Conservation (phyloP, 176 grass and related monocot species). For the Carex scoparia region DNA sequence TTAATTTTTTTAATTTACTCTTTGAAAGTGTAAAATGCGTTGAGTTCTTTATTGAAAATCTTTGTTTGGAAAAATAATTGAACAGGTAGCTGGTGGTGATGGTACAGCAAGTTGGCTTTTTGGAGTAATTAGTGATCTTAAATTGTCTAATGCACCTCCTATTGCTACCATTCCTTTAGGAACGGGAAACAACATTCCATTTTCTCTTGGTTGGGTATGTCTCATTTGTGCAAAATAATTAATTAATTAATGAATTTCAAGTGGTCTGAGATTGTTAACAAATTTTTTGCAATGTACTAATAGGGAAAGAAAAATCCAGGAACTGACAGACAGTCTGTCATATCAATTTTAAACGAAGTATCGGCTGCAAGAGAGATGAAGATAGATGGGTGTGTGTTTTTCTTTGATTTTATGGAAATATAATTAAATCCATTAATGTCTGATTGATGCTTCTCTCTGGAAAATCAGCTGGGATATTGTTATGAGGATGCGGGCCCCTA, state of each 20-base stretch:
- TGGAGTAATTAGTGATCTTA: conserved; percentile 93
- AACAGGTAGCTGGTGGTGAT: conserved; percentile 97
- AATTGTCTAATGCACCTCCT: conserved; percentile 68
- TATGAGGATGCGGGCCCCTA: conserved; percentile 78
- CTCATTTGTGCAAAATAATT: background rate
- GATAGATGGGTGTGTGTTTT: conserved; percentile 66
- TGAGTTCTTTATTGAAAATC: conserved; percentile 8
- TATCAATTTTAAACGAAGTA: conserved; percentile 69
- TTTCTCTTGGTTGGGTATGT: conserved; percentile 98
- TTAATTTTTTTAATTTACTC: conserved; percentile 17
- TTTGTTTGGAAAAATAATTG: conserved; percentile 27
- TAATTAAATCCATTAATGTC: background rate
- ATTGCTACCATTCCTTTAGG: conserved; percentile 82
- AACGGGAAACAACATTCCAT: conserved; percentile 98
- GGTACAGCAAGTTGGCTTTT: conserved; percentile 89
- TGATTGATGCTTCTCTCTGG: conserved; percentile 10
- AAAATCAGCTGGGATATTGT: conserved; percentile 81
- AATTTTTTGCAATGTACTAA: conserved; percentile 30
- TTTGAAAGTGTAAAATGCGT: conserved; percentile 20
- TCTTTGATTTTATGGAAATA: conserved; percentile 9
- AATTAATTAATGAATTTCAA: background rate
- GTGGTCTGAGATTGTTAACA: background rate
- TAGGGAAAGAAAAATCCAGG: conserved; percentile 95
- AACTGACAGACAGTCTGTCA: conserved; percentile 56
- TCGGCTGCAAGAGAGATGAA: conserved; percentile 73